Evolutionary conservation across 148 eudicot species (phyloP).

Genomic region (Chenopodium formosanum): DNA sequence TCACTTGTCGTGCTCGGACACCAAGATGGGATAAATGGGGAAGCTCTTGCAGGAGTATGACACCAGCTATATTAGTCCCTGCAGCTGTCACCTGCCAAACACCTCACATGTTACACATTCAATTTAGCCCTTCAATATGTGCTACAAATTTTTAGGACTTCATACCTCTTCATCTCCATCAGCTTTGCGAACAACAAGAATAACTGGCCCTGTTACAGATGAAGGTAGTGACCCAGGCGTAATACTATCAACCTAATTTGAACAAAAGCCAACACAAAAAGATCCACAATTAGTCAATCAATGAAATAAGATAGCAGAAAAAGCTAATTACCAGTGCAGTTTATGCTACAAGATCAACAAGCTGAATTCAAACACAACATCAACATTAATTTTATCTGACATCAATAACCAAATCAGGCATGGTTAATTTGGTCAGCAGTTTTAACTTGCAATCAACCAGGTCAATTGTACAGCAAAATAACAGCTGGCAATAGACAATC

Average conservation of each 20-base stretch:
- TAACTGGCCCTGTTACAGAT: slow-evolving; percentile 66
- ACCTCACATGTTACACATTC: slow-evolving; percentile 12
- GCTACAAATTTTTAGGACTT: slow-evolving; percentile 1
- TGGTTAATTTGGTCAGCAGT: background rate
- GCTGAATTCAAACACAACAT: background rate
- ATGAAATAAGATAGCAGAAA: background rate
- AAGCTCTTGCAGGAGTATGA: slow-evolving; percentile 89
- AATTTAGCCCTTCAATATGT: background rate
- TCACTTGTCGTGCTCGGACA: slow-evolving; percentile 92
- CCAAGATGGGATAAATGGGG: slow-evolving; percentile 99
- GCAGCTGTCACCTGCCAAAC: slow-evolving; percentile 85
- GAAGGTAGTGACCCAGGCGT: slow-evolving; percentile 77
- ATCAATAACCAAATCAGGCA: background rate
- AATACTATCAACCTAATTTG: slow-evolving; percentile 73
- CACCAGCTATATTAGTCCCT: slow-evolving; percentile 74
- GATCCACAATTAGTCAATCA: background rate
- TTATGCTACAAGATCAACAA: background rate
- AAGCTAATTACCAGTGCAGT: background rate
- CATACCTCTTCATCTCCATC: slow-evolving; percentile 98
- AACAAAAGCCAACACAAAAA: slow-evolving; percentile 15
- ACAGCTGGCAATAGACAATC: background rate
- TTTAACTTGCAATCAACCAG: too few species aligned
- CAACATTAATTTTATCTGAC: background rate
- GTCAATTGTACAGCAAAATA: too few species aligned
- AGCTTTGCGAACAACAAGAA: slow-evolving; percentile 88